Conservation (phyloP, 1,284 basidiomycete genomes). For the Sphaerobolus stellatus region DNA sequence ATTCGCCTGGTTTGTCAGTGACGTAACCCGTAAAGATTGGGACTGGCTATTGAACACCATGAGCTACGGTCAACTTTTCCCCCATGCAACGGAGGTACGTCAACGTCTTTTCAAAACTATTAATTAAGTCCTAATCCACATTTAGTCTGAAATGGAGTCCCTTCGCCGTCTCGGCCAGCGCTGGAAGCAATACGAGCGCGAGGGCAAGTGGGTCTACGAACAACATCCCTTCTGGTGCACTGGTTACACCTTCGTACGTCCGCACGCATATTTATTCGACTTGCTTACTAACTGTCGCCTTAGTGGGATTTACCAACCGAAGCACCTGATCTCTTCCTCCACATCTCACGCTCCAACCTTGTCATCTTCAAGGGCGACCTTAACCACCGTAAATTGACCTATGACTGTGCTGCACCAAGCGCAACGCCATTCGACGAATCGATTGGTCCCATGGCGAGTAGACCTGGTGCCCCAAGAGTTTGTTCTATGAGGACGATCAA, state of each 20-base stretch:
- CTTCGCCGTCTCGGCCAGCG: constrained; percentile 79
- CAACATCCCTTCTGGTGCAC: constrained; percentile 97
- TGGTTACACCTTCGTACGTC: constrained; percentile 74
- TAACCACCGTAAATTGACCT: constrained; percentile 89
- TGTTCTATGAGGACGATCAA: constrained; percentile 87
- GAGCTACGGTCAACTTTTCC: constrained; percentile 87
- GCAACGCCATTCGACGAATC: constrained; percentile 89
- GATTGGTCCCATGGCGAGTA: constrained; percentile 90
- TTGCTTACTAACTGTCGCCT: not conserved
- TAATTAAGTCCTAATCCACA: not conserved
- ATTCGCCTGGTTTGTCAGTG: constrained; percentile 93
- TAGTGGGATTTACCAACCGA: constrained; percentile 86
- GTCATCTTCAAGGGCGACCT: constrained; percentile 97
- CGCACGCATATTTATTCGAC: not conserved
- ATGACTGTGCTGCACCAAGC: constrained; percentile 90
- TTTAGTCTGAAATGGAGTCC: constrained; percentile 71
- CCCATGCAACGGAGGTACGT: constrained; percentile 62
- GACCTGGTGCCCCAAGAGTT: constrained; percentile 86
- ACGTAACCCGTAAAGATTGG: constrained; percentile 97
- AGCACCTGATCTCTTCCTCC: constrained; percentile 92
- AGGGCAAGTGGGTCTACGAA: constrained; percentile 94
- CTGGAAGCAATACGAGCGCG: constrained; percentile 96
- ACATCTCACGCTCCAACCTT: constrained; percentile 87
- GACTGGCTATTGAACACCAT: constrained; percentile 89
- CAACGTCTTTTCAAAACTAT: not conserved